Evolutionary conservation across 2,329 filamentous ascomycete genomes (phyloP).

Genomic region (Annulohypoxylon truncatum): DNA sequence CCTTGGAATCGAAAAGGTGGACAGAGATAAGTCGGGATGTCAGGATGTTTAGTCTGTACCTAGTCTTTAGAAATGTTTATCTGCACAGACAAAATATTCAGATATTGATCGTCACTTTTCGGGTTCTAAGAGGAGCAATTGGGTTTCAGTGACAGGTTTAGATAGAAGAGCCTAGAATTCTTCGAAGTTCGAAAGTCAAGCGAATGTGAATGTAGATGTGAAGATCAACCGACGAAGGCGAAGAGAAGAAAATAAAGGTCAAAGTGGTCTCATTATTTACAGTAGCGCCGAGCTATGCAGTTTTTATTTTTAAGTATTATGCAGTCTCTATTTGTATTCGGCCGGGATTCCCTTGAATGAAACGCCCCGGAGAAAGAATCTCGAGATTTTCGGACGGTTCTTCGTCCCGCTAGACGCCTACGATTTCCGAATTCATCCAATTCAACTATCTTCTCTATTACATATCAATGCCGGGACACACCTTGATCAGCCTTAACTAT

Average conservation of each 20-base stretch:
- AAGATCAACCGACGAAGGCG: background rate
- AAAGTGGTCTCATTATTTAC: slow-evolving; percentile 25
- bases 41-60: no score
- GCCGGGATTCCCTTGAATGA: slow-evolving; percentile 7
- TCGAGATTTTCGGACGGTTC: background rate
- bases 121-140: background rate
- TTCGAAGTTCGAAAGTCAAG: slow-evolving; percentile 1
- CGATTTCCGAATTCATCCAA: slow-evolving; percentile 7
- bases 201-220: background rate
- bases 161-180: slow-evolving; percentile 7
- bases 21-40: background rate
- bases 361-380: slow-evolving; percentile 17
- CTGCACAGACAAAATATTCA: background rate
- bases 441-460: background rate
- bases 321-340: background rate
- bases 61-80: no score
- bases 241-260: background rate
- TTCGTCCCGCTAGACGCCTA: slow-evolving; percentile 12
- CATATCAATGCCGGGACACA: slow-evolving; percentile 14
- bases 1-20: slow-evolving; percentile 3
- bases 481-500: background rate
- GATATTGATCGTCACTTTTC: slow-evolving; percentile 16
- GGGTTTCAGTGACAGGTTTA: background rate
- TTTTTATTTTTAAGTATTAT: slow-evolving; percentile 19
- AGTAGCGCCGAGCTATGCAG: slow-evolving; percentile 18